Percentiles rank a stretch among this genome's conserved stretches.
These are phyloP conservation scores for Auricularia auricula-judae DNA, from an alignment of 768 basidiomycete genomes.

Conservation along the genomic window DNA sequence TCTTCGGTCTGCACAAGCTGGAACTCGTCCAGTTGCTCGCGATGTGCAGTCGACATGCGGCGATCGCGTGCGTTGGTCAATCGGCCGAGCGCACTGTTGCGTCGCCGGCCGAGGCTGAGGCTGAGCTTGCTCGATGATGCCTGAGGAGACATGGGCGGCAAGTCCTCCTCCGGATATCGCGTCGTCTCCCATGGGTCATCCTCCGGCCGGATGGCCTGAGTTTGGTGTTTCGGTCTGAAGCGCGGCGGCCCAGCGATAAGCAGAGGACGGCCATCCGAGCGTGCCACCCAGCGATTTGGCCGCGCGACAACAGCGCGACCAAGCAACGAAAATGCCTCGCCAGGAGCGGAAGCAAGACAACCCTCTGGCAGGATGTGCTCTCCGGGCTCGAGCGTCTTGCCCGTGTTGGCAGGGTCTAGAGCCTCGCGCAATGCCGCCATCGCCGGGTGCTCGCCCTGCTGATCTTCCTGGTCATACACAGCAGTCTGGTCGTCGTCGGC, in stretches of 20 bases:
- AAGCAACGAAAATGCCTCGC: conserved; percentile 11
- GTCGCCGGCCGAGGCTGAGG: conserved; percentile 1
- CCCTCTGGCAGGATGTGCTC: conserved; percentile 11
- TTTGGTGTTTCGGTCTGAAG: not conserved
- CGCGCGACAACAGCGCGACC: conserved; percentile 10
- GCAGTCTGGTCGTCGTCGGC: not conserved
- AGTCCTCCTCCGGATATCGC: conserved; percentile 4
- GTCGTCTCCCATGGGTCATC: conserved; percentile 12
- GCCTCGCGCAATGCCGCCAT: conserved; percentile 28
- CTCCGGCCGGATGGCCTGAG: not conserved
- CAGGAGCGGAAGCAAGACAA: conserved; percentile 12
- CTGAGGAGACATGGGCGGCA: not conserved
- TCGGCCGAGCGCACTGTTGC: not conserved
- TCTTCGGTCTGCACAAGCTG: not conserved
- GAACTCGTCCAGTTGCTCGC: not conserved
- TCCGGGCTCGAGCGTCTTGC: conserved; percentile 11
- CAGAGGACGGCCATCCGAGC: not conserved
- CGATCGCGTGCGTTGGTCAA: not conserved
- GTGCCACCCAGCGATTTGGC: conserved; percentile 11
- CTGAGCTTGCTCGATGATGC: not conserved
- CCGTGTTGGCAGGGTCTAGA: conserved; percentile 10
- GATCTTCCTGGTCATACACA: not conserved
- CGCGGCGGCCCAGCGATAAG: not conserved
- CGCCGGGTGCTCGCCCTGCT: conserved; percentile 17
- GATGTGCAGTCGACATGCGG: not conserved